phyloP scores from a whole-genome alignment of 2,329 filamentous ascomycete genomes.

The Harringtonia lauricola region DNA sequence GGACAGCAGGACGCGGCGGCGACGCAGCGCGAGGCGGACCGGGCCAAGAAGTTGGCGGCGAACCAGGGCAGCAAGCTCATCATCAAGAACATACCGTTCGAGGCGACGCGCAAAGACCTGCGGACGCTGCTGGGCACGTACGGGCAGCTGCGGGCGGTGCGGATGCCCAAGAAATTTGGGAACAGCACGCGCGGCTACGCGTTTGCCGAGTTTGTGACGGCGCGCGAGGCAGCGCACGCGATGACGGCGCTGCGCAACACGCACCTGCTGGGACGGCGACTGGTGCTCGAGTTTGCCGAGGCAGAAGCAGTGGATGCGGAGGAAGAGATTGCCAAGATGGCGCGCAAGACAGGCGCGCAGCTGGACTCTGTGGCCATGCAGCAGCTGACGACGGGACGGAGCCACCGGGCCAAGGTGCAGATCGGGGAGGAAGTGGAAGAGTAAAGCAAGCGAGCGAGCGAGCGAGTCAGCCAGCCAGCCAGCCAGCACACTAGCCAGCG shows the following conservation, averaged over 20 bases:
- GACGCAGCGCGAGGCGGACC: constrained; percentile 72
- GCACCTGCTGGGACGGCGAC: constrained; percentile 77
- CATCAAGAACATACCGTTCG: constrained; percentile 97
- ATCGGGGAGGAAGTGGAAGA: constrained; percentile 57
- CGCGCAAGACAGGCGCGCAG: constrained; percentile 87
- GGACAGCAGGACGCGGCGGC: constrained; percentile 71
- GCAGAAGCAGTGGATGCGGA: constrained; percentile 85
- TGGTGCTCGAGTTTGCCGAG: constrained; percentile 87
- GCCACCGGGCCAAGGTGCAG: constrained; percentile 72
- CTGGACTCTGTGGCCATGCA: constrained; percentile 84
- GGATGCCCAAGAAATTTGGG: constrained; percentile 92
- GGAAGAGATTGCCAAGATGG: constrained; percentile 93
- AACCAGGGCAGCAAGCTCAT: constrained; percentile 77
- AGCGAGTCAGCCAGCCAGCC: constrained; percentile 14
- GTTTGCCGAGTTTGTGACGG: constrained; percentile 76
- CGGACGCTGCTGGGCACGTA: constrained; percentile 78
- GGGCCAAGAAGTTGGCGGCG: constrained; percentile 65
- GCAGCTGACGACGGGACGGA: constrained; percentile 66
- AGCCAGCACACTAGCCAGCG: too few species aligned
- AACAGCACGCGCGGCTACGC: constrained; percentile 82
- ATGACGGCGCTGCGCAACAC: constrained; percentile 87
- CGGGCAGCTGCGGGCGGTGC: constrained; percentile 83
- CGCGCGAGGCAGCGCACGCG: constrained; percentile 79
- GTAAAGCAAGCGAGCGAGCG: not conserved
- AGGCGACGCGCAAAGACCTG: constrained; percentile 87